Evolutionary conservation across 371 early-diverging fungal species (phyloP).

Genomic region (Lichtheimia hyalospora): DNA sequence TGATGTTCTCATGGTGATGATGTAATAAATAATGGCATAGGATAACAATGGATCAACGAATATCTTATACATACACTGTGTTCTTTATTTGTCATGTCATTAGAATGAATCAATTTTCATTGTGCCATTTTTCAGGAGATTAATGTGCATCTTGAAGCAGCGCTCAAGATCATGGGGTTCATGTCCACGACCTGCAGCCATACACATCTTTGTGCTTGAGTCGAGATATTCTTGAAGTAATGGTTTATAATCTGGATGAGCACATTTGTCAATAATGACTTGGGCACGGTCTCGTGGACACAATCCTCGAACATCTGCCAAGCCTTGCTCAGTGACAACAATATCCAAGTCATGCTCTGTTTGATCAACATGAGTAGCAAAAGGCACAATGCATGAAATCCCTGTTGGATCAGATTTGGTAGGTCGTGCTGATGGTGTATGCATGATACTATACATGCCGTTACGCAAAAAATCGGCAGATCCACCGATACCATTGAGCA

Average conservation of each 20-base stretch:
- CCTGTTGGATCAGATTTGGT: constrained; percentile 48
- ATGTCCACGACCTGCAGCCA: constrained; percentile 49
- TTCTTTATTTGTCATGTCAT: too few relatives aligned
- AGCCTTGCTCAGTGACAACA: constrained; percentile 55
- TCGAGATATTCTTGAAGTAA: constrained; percentile 51
- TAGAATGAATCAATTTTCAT: constrained; percentile 45
- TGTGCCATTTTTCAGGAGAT: constrained; percentile 49
- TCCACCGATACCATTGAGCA: constrained; percentile 56
- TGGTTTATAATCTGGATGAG: constrained; percentile 51
- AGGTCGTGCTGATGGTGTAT: constrained; percentile 51
- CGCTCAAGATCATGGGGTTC: constrained; percentile 56
- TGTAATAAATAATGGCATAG: too few relatives aligned
- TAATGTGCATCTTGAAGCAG: constrained; percentile 56
- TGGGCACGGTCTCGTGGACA: constrained; percentile 53
- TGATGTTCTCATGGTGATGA: too few relatives aligned
- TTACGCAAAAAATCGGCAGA: constrained; percentile 54
- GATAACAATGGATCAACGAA: too few relatives aligned
- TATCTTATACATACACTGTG: too few relatives aligned
- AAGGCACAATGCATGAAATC: constrained; percentile 53
- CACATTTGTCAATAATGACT: constrained; percentile 54
- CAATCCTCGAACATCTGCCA: constrained; percentile 53
- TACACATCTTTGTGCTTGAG: constrained; percentile 43
- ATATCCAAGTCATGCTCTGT: constrained; percentile 56
- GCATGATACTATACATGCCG: constrained; percentile 50
- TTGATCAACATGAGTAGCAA: constrained; percentile 54